phyloP scores from a whole-genome alignment of 202 grass and related monocot genomes.

The Tripidium arundinaceum region DNA sequence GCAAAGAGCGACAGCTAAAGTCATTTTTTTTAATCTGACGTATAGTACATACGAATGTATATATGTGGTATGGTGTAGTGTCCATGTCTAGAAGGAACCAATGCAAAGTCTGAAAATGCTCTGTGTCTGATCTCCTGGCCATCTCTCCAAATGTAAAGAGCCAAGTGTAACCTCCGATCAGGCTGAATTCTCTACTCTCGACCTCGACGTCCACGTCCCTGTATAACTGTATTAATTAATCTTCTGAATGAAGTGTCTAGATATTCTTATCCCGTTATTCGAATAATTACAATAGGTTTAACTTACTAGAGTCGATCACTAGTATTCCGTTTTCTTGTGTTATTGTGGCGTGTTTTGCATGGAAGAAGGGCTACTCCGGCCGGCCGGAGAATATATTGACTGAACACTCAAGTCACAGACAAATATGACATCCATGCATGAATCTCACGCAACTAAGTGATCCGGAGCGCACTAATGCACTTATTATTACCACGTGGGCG shows the following conservation, averaged over 20 bases:
- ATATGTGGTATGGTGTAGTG: neutral
- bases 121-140: neutral
- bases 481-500: no score
- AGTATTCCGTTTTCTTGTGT: no score
- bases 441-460: neutral
- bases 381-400: neutral
- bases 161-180: neutral
- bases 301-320: neutral
- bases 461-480: no score
- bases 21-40: neutral
- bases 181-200: neutral
- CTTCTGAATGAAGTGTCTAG: neutral
- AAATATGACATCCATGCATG: neutral
- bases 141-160: conserved; percentile 13
- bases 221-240: neutral
- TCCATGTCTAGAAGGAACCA: conserved; percentile 27
- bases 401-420: neutral
- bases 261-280: neutral
- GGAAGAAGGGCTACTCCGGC: neutral
- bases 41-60: neutral
- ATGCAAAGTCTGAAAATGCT: neutral
- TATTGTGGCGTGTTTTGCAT: neutral
- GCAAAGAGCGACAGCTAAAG: neutral
- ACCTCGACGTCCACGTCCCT: neutral
- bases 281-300: neutral